These are phyloP conservation scores for Curvularia sp. DNA, from an alignment of 2,329 filamentous ascomycete genomes.

Conservation along the genomic window DNA sequence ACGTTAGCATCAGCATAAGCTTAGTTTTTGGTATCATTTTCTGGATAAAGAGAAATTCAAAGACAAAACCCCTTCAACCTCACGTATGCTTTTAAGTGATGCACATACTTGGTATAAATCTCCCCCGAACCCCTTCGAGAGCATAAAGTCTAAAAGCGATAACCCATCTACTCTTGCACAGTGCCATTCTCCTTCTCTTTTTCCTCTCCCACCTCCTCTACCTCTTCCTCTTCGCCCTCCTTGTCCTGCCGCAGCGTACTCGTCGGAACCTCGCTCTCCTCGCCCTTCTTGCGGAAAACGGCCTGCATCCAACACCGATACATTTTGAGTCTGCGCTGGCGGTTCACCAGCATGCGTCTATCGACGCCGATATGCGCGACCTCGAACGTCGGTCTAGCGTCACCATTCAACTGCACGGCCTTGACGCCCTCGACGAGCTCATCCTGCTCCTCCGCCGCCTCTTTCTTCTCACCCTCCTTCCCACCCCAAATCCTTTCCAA, in stretches of 20 bases:
- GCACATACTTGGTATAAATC: too few relatives aligned
- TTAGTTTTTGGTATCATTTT: background rate
- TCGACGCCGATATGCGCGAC: conserved; percentile 83
- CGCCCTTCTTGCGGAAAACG: conserved; percentile 69
- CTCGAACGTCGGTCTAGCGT: conserved; percentile 59
- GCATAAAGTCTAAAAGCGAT: too few relatives aligned
- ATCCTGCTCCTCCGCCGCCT: background rate
- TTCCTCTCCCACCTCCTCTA: conserved; percentile 2
- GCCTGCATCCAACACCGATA: conserved; percentile 97
- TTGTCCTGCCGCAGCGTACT: conserved; percentile 45
- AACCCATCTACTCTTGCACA: background rate
- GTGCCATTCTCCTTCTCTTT: background rate
- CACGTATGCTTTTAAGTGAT: too few relatives aligned
- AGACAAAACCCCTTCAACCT: too few relatives aligned
- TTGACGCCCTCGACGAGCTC: background rate
- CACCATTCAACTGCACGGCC: background rate
- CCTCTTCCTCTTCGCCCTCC: conserved; percentile 16
- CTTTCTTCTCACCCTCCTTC: background rate
- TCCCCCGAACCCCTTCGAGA: too few relatives aligned
- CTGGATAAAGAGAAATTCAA: too few relatives aligned
- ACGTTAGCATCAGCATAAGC: background rate
- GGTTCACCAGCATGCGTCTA: conserved; percentile 88
- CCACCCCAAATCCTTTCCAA: conserved; percentile 77
- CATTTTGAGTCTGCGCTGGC: conserved; percentile 92
- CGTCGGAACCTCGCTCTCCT: conserved; percentile 41